Evolutionary conservation across 164 flowering plant species (phyloP).

Genomic region (grape (Vitis vinifera)): DNA sequence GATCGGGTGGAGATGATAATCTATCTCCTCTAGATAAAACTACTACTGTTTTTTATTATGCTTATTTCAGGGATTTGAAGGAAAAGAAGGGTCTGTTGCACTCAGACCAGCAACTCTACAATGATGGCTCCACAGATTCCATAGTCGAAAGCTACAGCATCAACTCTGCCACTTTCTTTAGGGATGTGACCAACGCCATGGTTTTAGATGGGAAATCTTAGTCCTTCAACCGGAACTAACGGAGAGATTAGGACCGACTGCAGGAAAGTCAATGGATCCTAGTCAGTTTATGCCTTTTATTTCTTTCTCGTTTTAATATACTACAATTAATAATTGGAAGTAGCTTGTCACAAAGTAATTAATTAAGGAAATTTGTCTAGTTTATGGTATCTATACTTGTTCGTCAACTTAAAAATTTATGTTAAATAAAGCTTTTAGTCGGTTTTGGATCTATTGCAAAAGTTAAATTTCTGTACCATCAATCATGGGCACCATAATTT

Average conservation of each 20-base stretch:
- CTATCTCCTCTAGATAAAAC: constrained; percentile 27
- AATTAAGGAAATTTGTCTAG: no score
- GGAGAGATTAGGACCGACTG: constrained; percentile 38
- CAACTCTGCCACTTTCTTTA: constrained; percentile 16
- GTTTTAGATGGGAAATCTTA: constrained; percentile 33
- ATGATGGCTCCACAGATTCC: constrained; percentile 15
- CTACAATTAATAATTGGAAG: no score
- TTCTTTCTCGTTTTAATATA: no score
- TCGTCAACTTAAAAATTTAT: no score
- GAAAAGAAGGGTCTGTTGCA: constrained; percentile 30
- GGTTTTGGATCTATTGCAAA: no score
- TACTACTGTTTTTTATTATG: constrained; percentile 25
- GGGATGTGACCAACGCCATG: constrained; percentile 27
- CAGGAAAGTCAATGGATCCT: constrained; percentile 22
- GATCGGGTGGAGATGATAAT: constrained; percentile 18
- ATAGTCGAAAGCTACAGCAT: constrained; percentile 20
- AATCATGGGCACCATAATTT: no score
- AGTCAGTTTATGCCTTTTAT: no score
- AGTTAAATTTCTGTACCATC: no score
- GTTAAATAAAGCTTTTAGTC: no score
- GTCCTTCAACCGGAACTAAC: constrained; percentile 24
- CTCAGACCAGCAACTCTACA: constrained; percentile 34
- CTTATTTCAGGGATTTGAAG: constrained; percentile 26
- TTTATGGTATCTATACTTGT: no score
- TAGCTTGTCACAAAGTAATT: no score